Conservation (phyloP, 2,329 filamentous ascomycete species). For the Ascochyta pisi region DNA sequence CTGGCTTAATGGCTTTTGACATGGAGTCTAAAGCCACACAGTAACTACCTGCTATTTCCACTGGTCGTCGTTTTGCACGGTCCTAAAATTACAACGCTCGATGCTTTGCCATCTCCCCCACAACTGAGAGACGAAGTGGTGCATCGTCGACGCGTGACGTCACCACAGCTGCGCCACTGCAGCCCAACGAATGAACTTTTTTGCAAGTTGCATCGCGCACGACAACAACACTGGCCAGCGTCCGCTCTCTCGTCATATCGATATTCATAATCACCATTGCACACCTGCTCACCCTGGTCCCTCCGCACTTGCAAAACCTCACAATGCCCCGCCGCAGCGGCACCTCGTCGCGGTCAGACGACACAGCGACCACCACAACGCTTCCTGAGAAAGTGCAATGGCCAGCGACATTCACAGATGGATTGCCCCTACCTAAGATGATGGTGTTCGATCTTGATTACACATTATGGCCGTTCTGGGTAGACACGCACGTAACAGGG, state of each 20-base stretch:
- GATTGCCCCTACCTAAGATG: slow-evolving; percentile 77
- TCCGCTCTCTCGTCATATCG: not conserved
- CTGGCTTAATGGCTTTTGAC: too few relatives aligned
- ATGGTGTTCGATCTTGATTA: slow-evolving; percentile 97
- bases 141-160: slow-evolving; percentile 6
- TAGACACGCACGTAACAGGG: slow-evolving; percentile 86
- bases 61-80: too few relatives aligned
- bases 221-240: not conserved
- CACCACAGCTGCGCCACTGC: slow-evolving; percentile 10
- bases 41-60: too few relatives aligned
- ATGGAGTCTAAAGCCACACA: too few relatives aligned
- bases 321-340: slow-evolving; percentile 42
- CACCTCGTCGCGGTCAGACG: slow-evolving; percentile 26
- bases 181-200: not conserved
- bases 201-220: not conserved
- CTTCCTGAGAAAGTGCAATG: slow-evolving; percentile 47
- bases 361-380: slow-evolving; percentile 42
- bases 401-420: slow-evolving; percentile 67
- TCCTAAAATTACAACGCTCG: not conserved
- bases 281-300: not conserved
- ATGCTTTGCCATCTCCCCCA: not conserved
- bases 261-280: not conserved
- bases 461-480: slow-evolving; percentile 99
- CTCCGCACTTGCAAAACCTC: not conserved
- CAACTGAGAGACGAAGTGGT: not conserved